These are phyloP conservation scores for Tetradesmus obliquus DNA, from an alignment of 139 green algal species.

Conservation along the genomic window DNA sequence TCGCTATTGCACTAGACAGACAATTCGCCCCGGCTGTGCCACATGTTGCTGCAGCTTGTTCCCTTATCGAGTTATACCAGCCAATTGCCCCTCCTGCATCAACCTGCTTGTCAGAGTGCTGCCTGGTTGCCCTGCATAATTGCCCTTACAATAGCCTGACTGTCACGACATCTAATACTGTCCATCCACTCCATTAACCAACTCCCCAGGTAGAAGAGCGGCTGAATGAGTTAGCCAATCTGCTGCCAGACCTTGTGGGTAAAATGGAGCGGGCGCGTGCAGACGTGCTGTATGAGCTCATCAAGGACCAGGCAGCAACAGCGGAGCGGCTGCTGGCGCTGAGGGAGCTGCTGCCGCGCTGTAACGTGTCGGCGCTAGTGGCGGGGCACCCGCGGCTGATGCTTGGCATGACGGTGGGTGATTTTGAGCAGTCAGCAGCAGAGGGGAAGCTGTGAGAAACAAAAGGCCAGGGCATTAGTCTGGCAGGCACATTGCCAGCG, in stretches of 20 bases:
- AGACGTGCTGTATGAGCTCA: constrained; percentile 50
- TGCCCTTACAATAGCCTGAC: not conserved
- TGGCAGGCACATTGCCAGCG: no score
- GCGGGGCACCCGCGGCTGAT: constrained; percentile 44
- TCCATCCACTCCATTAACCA: not conserved
- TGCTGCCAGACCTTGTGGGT: constrained; percentile 52
- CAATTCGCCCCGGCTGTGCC: no score
- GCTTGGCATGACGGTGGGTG: constrained; percentile 40
- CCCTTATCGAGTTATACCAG: no score
- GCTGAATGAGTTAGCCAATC: constrained; percentile 47
- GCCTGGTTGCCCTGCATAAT: no score
- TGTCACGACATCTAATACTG: not conserved
- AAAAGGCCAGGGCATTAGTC: not conserved
- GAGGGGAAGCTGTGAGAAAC: not conserved
- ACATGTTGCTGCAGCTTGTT: no score
- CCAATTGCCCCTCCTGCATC: no score
- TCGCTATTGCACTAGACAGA: no score
- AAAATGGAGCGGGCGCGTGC: constrained; percentile 52
- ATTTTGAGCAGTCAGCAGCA: not conserved
- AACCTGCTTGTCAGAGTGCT: no score
- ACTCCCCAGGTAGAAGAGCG: constrained; percentile 21
- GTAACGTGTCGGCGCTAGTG: constrained; percentile 48
- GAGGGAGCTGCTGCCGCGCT: constrained; percentile 25
- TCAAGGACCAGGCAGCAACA: constrained; percentile 37
- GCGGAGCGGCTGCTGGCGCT: constrained; percentile 43